These are phyloP conservation scores for Alternaria metachromatica DNA, from an alignment of 2,329 filamentous ascomycete species.

Conservation along the genomic window DNA sequence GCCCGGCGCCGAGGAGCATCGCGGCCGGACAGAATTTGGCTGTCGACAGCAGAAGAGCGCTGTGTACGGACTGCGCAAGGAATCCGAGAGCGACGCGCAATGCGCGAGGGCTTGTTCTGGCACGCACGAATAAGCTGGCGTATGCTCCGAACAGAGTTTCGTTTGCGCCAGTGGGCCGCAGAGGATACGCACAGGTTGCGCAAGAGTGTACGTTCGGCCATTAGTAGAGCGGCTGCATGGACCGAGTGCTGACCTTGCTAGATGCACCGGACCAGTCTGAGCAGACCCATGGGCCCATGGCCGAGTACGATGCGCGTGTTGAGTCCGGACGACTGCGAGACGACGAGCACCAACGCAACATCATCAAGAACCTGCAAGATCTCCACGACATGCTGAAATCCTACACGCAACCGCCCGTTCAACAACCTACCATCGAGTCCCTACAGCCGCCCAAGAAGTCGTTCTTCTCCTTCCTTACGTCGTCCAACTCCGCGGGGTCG, in stretches of 20 bases:
- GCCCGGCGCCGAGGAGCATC: constrained; percentile 21
- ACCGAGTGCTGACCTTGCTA: constrained; percentile 15
- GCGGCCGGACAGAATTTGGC: constrained; percentile 2
- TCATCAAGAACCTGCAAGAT: constrained; percentile 87
- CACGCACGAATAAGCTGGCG: constrained; percentile 3
- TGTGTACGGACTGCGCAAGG: constrained; percentile 39
- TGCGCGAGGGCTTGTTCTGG: constrained; percentile 8
- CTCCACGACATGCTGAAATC: constrained; percentile 80
- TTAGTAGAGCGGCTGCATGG: background rate
- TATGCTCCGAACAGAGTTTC: constrained; percentile 8
- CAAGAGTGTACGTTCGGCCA: constrained; percentile 27
- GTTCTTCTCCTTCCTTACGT: constrained; percentile 69
- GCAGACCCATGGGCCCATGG: constrained; percentile 70
- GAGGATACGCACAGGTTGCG: constrained; percentile 40
- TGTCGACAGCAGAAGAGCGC: constrained; percentile 18
- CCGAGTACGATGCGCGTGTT: constrained; percentile 87
- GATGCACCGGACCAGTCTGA: constrained; percentile 18
- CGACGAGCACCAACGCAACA: constrained; percentile 88
- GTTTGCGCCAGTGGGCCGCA: constrained; percentile 15
- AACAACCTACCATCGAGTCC: constrained; percentile 78
- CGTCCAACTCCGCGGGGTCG: constrained; percentile 47
- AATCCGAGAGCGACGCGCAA: constrained; percentile 15
- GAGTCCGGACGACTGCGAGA: constrained; percentile 75
- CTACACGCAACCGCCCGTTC: constrained; percentile 76
- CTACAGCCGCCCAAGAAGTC: constrained; percentile 62